These are phyloP conservation scores for Saturnispora halmiae DNA, from an alignment of 805 yeast species.

Conservation along the genomic window DNA sequence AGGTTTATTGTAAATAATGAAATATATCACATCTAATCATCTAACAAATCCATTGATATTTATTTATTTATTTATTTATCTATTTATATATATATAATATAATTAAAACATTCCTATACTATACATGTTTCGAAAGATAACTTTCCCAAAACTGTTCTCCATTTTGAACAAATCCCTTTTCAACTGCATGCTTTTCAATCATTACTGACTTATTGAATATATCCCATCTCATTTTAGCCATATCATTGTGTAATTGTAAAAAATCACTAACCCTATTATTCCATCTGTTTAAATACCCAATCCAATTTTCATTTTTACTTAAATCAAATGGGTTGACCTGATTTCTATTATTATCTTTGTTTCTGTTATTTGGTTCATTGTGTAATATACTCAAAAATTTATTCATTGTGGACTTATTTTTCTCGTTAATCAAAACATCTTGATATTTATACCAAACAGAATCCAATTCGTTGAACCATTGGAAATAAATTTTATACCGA, in stretches of 20 bases:
- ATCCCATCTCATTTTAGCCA: conserved; percentile 6
- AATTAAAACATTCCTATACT: neutral
- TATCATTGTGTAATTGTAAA: conserved; percentile 4
- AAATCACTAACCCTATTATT: conserved; percentile 4
- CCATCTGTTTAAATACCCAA: conserved; percentile 4
- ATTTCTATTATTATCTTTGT: neutral
- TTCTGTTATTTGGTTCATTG: neutral
- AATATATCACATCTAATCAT: neutral
- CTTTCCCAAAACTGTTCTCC: conserved; percentile 7
- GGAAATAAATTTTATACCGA: conserved; percentile 4
- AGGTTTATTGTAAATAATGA: conserved; percentile 40
- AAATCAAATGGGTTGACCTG: neutral
- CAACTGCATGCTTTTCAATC: conserved; percentile 3
- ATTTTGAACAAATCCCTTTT: neutral
- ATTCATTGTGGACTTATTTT: neutral
- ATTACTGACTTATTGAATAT: neutral
- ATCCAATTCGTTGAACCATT: conserved; percentile 4
- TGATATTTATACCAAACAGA: conserved; percentile 4
- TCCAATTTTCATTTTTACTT: neutral
- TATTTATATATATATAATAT: neutral
- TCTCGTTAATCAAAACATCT: conserved; percentile 2
- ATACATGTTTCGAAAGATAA: neutral
- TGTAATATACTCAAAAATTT: conserved; percentile 3
- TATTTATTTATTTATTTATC: neutral
- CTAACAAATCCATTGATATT: neutral